Evolutionary conservation across 2,329 filamentous ascomycete species (phyloP).

Genomic region (Hawksworthiomyces lignivorus): DNA sequence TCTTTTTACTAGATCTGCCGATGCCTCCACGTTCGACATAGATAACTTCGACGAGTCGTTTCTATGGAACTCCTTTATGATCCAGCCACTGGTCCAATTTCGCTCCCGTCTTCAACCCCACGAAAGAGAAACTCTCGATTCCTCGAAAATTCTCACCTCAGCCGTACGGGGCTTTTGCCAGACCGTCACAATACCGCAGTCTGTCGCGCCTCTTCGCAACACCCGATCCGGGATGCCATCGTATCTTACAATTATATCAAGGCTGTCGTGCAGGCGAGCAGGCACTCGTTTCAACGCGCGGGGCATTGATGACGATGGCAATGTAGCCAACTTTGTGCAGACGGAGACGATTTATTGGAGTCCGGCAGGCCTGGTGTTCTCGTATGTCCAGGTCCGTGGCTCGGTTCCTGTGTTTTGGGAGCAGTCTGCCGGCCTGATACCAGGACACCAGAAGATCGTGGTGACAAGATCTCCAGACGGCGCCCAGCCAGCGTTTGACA

Average conservation of each 20-base stretch:
- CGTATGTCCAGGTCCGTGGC: constrained; percentile 85
- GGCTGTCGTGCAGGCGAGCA: constrained; percentile 81
- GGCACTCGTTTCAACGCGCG: constrained; percentile 96
- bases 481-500: constrained; percentile 89
- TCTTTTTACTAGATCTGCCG: constrained; percentile 55
- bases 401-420: constrained; percentile 98
- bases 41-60: constrained; percentile 90
- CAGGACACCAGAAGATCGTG: constrained; percentile 89
- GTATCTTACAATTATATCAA: constrained; percentile 80
- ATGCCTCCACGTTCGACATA: constrained; percentile 74
- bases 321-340: constrained; percentile 98
- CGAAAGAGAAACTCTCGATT: constrained; percentile 74
- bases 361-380: constrained; percentile 71
- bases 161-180: constrained; percentile 89
- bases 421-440: constrained; percentile 77
- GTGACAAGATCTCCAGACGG: constrained; percentile 84
- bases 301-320: constrained; percentile 93
- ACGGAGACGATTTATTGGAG: constrained; percentile 90
- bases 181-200: constrained; percentile 76
- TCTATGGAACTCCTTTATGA: constrained; percentile 98
- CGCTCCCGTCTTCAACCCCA: constrained; percentile 68
- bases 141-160: constrained; percentile 80
- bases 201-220: constrained; percentile 60
- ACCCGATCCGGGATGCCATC: constrained; percentile 67
- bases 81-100: constrained; percentile 83